These are phyloP conservation scores for Bryoerythrophyllum caledonicum DNA, from an alignment of 225 moss, liverwort and hornwort genomes.

Conservation along the genomic window DNA sequence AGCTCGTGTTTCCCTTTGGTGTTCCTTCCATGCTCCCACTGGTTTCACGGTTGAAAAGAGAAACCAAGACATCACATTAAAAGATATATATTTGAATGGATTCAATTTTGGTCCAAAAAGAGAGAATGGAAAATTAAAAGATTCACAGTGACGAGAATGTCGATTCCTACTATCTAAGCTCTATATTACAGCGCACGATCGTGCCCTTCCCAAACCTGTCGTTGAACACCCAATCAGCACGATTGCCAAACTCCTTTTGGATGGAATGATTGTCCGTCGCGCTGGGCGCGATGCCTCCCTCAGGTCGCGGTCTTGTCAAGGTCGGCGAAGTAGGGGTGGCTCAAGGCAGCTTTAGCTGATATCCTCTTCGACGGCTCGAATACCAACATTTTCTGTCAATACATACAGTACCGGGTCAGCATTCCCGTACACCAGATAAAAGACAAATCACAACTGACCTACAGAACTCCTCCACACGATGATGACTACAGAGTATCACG, in stretches of 20 bases:
- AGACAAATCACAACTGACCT: fast-evolving
- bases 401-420: no score
- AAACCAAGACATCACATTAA: no score
- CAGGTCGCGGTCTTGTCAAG: conserved; percentile 39
- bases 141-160: neutral
- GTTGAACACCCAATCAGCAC: conserved; percentile 43
- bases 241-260: conserved; percentile 33
- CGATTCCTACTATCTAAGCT: neutral
- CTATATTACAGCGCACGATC: conserved; percentile 24
- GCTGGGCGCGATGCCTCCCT: neutral
- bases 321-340: conserved; percentile 50
- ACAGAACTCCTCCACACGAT: no score
- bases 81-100: no score
- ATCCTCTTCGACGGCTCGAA: conserved; percentile 57
- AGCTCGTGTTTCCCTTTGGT: no score
- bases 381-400: conserved; percentile 52
- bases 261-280: no score
- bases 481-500: neutral
- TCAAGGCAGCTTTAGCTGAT: conserved; percentile 50
- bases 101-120: no score
- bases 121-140: neutral
- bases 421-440: no score
- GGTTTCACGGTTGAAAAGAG: no score
- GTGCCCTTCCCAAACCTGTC: neutral
- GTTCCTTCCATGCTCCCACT: no score